These are phyloP conservation scores for Poronia punctata DNA, from an alignment of 495 filamentous ascomycete genomes.

Conservation along the genomic window DNA sequence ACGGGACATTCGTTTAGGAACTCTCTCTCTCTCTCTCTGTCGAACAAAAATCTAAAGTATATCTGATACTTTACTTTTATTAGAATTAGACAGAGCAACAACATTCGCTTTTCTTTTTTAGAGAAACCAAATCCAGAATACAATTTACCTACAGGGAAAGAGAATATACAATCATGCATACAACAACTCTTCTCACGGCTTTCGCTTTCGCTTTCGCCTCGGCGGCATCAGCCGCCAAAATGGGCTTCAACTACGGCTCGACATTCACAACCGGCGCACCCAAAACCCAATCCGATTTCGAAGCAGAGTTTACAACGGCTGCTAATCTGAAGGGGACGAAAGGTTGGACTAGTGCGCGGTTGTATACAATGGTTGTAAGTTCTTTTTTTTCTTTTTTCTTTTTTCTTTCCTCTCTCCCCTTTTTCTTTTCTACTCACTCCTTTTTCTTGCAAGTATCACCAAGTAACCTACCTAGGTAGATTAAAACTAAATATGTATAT, in stretches of 20 bases:
- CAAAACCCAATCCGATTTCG: conserved; percentile 60
- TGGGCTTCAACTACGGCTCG: conserved; percentile 82
- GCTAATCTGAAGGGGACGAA: conserved; percentile 59
- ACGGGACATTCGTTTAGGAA: no score
- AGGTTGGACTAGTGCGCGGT: conserved; percentile 65
- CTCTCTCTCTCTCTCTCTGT: no score
- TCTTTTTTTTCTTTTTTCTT: neutral
- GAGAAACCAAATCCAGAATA: no score
- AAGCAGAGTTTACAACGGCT: conserved; percentile 62
- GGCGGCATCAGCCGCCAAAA: conserved; percentile 30
- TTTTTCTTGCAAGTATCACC: no score
- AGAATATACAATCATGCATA: conserved; percentile 24
- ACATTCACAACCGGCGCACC: conserved; percentile 52
- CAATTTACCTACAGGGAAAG: no score
- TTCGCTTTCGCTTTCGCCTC: conserved; percentile 28
- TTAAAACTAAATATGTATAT: neutral
- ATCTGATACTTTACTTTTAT: no score
- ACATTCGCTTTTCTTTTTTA: no score
- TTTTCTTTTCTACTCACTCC: no score
- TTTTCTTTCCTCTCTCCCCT: neutral
- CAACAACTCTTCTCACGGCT: conserved; percentile 9
- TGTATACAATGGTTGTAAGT: conserved; percentile 46
- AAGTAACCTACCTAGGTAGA: neutral
- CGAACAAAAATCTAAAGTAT: no score
- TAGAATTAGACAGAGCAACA: no score